Conservation (phyloP, 140 eudicot species). For the Senecio squalidus region DNA sequence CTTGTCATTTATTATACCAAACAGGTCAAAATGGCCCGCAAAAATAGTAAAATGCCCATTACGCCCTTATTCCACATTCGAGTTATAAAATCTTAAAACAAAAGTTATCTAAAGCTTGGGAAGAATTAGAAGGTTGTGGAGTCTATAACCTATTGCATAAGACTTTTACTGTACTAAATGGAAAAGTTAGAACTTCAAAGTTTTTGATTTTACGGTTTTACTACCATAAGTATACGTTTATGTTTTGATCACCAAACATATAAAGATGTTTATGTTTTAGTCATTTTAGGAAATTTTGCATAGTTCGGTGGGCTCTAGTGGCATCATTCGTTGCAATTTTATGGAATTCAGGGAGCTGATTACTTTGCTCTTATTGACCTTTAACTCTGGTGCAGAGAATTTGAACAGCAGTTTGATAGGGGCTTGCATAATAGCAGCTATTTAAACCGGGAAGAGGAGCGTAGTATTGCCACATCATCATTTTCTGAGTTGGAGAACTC, state of each 20-base stretch:
- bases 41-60: neutral
- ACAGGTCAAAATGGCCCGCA: neutral
- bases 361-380: conserved; percentile 1
- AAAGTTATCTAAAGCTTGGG: neutral
- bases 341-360: neutral
- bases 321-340: neutral
- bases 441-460: conserved; percentile 37
- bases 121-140: neutral
- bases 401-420: conserved; percentile 93
- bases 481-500: conserved; percentile 33
- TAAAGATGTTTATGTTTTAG: too few species aligned
- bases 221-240: too few species aligned
- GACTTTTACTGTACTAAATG: too few species aligned
- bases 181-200: too few species aligned
- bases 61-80: neutral
- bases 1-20: neutral
- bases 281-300: neutral
- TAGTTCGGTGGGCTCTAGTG: too few species aligned
- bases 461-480: conserved; percentile 35
- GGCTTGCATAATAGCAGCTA: conserved; percentile 58
- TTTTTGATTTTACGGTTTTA: too few species aligned
- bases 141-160: too few species aligned
- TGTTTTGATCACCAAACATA: too few species aligned
- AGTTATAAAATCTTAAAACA: neutral
- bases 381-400: conserved; percentile 55